A percentile compares a stretch with the other conserved stretches of the same genome.
Conservation (phyloP, 1,139 yeast species). For the Pichia sp. region DNA sequence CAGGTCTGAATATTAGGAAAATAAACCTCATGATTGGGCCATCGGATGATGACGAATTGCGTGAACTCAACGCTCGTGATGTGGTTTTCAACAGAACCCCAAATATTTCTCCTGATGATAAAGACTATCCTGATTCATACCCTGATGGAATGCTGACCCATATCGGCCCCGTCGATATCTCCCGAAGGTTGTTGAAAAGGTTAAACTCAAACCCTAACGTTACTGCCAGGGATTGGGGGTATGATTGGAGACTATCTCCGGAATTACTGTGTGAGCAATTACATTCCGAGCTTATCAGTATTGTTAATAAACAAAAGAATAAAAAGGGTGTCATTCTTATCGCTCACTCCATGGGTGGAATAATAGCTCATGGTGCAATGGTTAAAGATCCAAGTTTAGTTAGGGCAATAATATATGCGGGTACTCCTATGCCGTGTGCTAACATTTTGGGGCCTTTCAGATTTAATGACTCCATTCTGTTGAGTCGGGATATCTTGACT, state of each 20-base stretch:
- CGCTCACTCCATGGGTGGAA: slow-evolving; percentile 94
- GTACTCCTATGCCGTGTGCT: slow-evolving; percentile 80
- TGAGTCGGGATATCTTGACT: slow-evolving; percentile 70
- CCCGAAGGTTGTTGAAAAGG: slow-evolving; percentile 55
- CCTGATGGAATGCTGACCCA: slow-evolving; percentile 79
- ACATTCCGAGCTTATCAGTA: slow-evolving; percentile 40
- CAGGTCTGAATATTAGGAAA: slow-evolving; percentile 71
- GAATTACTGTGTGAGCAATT: slow-evolving; percentile 52
- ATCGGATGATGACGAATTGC: slow-evolving; percentile 51
- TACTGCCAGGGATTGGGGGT: slow-evolving; percentile 70
- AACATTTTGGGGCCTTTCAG: slow-evolving; percentile 83
- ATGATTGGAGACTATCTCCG: slow-evolving; percentile 84
- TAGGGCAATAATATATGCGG: slow-evolving; percentile 73
- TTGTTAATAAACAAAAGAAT: slow-evolving; percentile 30
- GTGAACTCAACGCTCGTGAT: slow-evolving; percentile 25
- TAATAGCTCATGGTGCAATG: slow-evolving; percentile 75
- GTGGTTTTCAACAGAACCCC: slow-evolving; percentile 4
- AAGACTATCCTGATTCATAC: slow-evolving; percentile 40
- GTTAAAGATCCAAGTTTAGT: slow-evolving; percentile 63
- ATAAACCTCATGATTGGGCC: slow-evolving; percentile 74
- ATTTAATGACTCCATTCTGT: slow-evolving; percentile 72
- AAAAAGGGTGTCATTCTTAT: slow-evolving; percentile 59
- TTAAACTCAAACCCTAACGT: slow-evolving; percentile 56
- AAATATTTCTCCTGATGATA: slow-evolving; percentile 30
- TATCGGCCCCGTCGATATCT: slow-evolving; percentile 83